These are phyloP conservation scores for Fusarium camptoceras DNA, from an alignment of 2,329 filamentous ascomycete genomes.

Conservation along the genomic window DNA sequence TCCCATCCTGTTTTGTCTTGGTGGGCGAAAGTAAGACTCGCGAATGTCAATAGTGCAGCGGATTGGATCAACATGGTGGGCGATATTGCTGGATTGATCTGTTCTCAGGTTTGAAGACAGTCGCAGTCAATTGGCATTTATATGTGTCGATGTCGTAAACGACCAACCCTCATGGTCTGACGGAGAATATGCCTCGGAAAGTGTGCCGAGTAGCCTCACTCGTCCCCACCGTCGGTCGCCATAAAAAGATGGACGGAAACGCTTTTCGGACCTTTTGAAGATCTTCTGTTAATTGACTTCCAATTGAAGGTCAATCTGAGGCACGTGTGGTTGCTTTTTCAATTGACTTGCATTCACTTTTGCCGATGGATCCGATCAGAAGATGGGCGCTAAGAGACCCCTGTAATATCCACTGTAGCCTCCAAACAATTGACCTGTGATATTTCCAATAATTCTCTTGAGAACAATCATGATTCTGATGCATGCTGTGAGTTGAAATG, in stretches of 20 bases:
- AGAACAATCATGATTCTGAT: neutral
- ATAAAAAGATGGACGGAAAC: neutral
- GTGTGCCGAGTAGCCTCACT: slow-evolving; percentile 1
- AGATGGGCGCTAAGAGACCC: neutral
- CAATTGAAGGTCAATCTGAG: slow-evolving; percentile 19
- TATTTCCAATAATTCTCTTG: neutral
- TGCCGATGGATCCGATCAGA: slow-evolving; percentile 41
- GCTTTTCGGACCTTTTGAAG: neutral
- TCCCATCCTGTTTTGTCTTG: slow-evolving; percentile 48
- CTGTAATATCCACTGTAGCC: neutral
- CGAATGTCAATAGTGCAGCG: slow-evolving; percentile 43
- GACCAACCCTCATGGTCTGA: neutral
- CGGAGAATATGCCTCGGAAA: slow-evolving; percentile 5
- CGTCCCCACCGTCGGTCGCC: slow-evolving; percentile 23
- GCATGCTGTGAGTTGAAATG: neutral
- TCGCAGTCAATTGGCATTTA: neutral
- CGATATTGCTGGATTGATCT: neutral
- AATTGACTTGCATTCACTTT: neutral
- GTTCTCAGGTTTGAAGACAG: neutral
- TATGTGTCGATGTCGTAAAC: neutral
- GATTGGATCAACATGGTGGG: slow-evolving; percentile 36
- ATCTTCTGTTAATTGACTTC: neutral
- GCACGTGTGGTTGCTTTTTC: slow-evolving; percentile 27
- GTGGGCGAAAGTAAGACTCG: slow-evolving; percentile 43
- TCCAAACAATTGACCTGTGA: rapidly evolving